Conservation (phyloP, 768 basidiomycete genomes). For the Termitomyces sp. region DNA sequence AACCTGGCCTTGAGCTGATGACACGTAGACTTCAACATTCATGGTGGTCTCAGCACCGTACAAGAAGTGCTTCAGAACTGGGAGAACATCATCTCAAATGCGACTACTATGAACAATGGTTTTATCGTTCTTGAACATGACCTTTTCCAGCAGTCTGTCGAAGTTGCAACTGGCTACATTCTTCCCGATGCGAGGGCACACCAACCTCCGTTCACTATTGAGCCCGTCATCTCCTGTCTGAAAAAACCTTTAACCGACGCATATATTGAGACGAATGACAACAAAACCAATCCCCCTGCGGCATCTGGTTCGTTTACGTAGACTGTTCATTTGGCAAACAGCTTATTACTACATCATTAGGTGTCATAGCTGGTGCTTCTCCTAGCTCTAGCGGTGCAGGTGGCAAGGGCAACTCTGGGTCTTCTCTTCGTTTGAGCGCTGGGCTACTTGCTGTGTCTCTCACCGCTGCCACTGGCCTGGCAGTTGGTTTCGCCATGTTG, state of each 20-base stretch:
- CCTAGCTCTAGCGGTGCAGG: slow-evolving; percentile 27
- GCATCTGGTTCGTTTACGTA: slow-evolving; percentile 45
- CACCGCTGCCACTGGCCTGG: slow-evolving; percentile 10
- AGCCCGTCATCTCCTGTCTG: slow-evolving; percentile 68
- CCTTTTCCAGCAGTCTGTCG: slow-evolving; percentile 79
- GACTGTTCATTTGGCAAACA: background rate
- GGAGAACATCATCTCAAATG: slow-evolving; percentile 65
- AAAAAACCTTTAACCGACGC: slow-evolving; percentile 53
- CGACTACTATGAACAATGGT: slow-evolving; percentile 52
- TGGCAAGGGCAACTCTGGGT: background rate
- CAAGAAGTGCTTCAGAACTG: slow-evolving; percentile 65
- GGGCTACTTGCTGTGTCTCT: slow-evolving; percentile 9
- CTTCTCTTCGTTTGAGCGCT: slow-evolving; percentile 3
- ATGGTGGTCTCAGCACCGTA: slow-evolving; percentile 53
- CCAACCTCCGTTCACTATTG: slow-evolving; percentile 58
- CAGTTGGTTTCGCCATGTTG: slow-evolving; percentile 13
- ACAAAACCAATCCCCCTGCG: slow-evolving; percentile 52
- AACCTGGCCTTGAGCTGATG: slow-evolving; percentile 1
- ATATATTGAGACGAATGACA: slow-evolving; percentile 82
- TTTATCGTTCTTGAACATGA: slow-evolving; percentile 91
- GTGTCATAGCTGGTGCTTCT: slow-evolving; percentile 22
- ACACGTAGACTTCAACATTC: slow-evolving; percentile 70
- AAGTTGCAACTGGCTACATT: slow-evolving; percentile 83
- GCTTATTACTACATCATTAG: slow-evolving; percentile 28
- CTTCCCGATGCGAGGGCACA: slow-evolving; percentile 74